Evolutionary conservation across 331 rosid genomes (phyloP).

Genomic region (Malus hybrid): DNA sequence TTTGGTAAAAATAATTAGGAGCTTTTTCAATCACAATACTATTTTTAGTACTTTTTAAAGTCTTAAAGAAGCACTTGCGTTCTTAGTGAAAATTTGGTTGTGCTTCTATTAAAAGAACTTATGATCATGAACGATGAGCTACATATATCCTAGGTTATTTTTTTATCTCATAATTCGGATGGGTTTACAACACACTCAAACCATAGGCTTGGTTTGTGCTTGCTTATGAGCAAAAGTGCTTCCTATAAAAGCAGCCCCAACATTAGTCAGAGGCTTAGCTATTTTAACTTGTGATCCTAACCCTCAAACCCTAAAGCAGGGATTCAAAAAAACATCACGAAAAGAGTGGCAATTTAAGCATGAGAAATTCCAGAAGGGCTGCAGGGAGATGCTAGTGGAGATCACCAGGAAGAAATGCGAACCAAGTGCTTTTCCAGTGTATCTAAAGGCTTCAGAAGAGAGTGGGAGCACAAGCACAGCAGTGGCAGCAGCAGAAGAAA

Average conservation of each 20-base stretch:
- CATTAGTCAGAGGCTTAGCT: not conserved
- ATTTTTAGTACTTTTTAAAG: too few species aligned
- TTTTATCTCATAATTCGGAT: not conserved
- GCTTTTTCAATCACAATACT: too few species aligned
- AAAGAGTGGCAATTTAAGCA: conserved; percentile 89
- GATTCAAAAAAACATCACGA: conserved; percentile 72
- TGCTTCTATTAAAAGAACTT: not conserved
- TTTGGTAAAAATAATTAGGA: too few species aligned
- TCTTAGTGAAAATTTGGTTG: not conserved
- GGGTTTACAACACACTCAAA: not conserved
- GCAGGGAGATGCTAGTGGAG: conserved; percentile 41
- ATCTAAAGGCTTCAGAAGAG: conserved; percentile 62
- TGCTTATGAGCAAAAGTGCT: not conserved
- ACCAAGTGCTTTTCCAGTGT: conserved; percentile 72
- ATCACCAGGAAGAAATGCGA: conserved; percentile 77
- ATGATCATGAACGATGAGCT: not conserved
- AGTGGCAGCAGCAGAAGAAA: conserved; percentile 21
- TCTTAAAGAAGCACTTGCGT: too few species aligned
- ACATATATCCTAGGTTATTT: not conserved
- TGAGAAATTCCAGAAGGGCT: conserved; percentile 64
- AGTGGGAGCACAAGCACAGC: conserved; percentile 1
- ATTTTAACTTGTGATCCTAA: not conserved
- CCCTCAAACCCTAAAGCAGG: conserved; percentile 25
- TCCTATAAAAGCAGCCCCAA: not conserved
- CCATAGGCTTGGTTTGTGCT: not conserved